Percentiles rank a stretch among this genome's conserved stretches.
Evolutionary conservation across 192 early-diverging fungal genomes (phyloP).

Genomic region (Phlyctochytrium bullatum): DNA sequence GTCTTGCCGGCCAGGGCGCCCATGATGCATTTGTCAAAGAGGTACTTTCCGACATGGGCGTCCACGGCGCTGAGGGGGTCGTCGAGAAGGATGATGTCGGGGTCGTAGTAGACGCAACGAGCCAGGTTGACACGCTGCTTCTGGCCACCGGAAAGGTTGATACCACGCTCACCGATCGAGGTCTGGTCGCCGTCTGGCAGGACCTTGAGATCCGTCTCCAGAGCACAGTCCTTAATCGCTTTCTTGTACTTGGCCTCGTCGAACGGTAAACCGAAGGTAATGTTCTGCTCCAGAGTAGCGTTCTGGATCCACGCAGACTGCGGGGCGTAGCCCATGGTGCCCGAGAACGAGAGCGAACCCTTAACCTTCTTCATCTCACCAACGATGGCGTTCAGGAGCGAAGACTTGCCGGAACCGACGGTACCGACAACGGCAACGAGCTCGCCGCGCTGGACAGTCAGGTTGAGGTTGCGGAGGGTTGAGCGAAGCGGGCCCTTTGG

Average conservation of each 20-base stretch:
- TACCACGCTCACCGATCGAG: conserved; percentile 52
- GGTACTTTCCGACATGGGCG: conserved; percentile 59
- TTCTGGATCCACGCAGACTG: conserved; percentile 90
- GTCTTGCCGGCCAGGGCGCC: conserved; percentile 70
- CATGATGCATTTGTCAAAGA: conserved; percentile 73
- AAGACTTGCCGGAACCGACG: conserved; percentile 83
- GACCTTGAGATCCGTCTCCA: conserved; percentile 66
- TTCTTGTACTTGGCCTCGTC: conserved; percentile 59
- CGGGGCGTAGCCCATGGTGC: conserved; percentile 72
- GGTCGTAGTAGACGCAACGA: conserved; percentile 69
- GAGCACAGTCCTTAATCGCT: conserved; percentile 66
- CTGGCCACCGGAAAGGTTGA: conserved; percentile 69
- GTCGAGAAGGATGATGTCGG: conserved; percentile 79
- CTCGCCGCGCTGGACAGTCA: conserved; percentile 47
- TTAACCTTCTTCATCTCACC: conserved; percentile 71
- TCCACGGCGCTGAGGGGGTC: conserved; percentile 89
- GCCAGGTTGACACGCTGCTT: conserved; percentile 82
- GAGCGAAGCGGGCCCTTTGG: conserved; percentile 6
- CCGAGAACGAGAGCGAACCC: conserved; percentile 60
- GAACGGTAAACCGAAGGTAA: conserved; percentile 67
- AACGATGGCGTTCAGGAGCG: conserved; percentile 77
- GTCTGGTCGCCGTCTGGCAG: conserved; percentile 68
- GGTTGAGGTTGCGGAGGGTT: conserved; percentile 43
- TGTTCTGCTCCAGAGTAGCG: conserved; percentile 62
- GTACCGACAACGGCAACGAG: conserved; percentile 80